Evolutionary conservation across 1,284 basidiomycete species (phyloP).

Genomic region (Pulchroboletus neoregius): DNA sequence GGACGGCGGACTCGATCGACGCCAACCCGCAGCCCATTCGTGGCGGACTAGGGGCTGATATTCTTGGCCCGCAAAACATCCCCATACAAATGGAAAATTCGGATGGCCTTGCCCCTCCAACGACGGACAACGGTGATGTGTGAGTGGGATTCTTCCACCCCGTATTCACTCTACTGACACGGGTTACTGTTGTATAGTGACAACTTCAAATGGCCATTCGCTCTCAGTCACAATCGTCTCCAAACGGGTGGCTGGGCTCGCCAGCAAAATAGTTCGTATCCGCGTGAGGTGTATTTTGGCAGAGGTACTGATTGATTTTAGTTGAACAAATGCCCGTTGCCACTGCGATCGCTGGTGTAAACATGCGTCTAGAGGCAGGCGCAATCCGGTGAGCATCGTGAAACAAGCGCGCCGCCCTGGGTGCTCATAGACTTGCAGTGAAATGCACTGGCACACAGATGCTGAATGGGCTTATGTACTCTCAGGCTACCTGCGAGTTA

Average conservation of each 20-base stretch:
- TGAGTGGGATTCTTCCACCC: constrained; percentile 9
- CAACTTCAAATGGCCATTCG: constrained; percentile 60
- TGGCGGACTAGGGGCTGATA: constrained; percentile 36
- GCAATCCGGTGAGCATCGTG: constrained; percentile 41
- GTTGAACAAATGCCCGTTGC: constrained; percentile 44
- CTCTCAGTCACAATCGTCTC: constrained; percentile 52
- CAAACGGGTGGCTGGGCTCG: constrained; percentile 57
- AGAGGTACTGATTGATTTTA: constrained; percentile 14
- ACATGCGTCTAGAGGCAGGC: constrained; percentile 56
- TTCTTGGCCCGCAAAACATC: constrained; percentile 49
- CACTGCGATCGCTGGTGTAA: constrained; percentile 42
- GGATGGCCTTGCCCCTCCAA: constrained; percentile 49
- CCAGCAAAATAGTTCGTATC: constrained; percentile 44
- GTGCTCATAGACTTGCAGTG: constrained; percentile 32
- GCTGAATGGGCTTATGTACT: constrained; percentile 55
- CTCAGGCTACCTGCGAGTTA: constrained; percentile 42
- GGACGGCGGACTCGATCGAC: constrained; percentile 25
- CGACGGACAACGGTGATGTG: constrained; percentile 46
- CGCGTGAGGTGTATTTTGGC: neutral
- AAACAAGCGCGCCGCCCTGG: neutral
- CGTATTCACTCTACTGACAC: neutral
- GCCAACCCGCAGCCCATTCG: constrained; percentile 37
- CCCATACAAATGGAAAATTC: constrained; percentile 46
- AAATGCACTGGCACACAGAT: constrained; percentile 59
- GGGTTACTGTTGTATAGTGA: constrained; percentile 17